These are phyloP conservation scores for Heterobasidion occidentale DNA, from an alignment of 1,284 basidiomycete genomes.

Conservation along the genomic window DNA sequence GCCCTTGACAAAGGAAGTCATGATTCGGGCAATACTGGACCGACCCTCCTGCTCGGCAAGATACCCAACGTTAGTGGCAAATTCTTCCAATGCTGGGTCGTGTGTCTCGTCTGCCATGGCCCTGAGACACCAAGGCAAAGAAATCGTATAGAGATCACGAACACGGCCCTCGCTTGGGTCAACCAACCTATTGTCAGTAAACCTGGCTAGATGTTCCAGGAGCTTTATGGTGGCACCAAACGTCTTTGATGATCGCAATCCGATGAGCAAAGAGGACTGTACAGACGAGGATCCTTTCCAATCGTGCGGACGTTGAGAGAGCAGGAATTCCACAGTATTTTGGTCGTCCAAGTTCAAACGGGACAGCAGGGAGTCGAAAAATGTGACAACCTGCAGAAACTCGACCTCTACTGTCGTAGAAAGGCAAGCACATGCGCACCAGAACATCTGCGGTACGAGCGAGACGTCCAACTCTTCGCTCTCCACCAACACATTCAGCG, in stretches of 20 bases:
- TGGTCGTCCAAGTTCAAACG: slow-evolving; percentile 71
- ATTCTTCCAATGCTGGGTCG: slow-evolving; percentile 56
- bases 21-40: slow-evolving; percentile 76
- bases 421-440: slow-evolving; percentile 79
- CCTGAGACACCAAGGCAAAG: slow-evolving; percentile 86
- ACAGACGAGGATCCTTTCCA: slow-evolving; percentile 68
- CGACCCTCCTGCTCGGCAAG: slow-evolving; percentile 71
- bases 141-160: slow-evolving; percentile 77
- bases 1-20: slow-evolving; percentile 81
- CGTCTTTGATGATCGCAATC: slow-evolving; percentile 76
- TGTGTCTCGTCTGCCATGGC: slow-evolving; percentile 63
- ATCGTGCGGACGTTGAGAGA: slow-evolving; percentile 61
- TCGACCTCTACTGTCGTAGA: slow-evolving; percentile 81
- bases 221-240: slow-evolving; percentile 63
- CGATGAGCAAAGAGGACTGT: slow-evolving; percentile 73
- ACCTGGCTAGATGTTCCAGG: slow-evolving; percentile 57
- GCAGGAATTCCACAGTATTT: slow-evolving; percentile 52
- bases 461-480: slow-evolving; percentile 49
- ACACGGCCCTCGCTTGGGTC: slow-evolving; percentile 70
- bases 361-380: slow-evolving; percentile 66
- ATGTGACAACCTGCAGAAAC: slow-evolving; percentile 62
- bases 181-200: slow-evolving; percentile 61
- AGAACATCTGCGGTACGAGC: slow-evolving; percentile 80
- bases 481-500: slow-evolving; percentile 64
- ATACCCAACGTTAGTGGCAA: slow-evolving; percentile 69